A percentile compares a stretch with the other conserved stretches of the same genome.
Evolutionary conservation across 805 yeast genomes (phyloP).

Genomic region (Candida tibetensis): DNA sequence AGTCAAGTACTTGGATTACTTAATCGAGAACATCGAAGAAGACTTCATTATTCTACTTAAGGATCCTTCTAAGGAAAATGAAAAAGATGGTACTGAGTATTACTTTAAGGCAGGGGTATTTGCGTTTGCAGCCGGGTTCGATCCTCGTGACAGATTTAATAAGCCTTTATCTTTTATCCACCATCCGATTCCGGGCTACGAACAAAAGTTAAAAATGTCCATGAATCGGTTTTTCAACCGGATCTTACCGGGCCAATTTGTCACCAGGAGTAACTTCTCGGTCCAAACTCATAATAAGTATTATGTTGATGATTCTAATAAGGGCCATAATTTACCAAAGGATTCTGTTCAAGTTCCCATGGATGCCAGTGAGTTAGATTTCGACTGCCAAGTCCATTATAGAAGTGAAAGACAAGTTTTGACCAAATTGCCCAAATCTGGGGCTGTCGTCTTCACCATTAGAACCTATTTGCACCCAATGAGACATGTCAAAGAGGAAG

Average conservation of each 20-base stretch:
- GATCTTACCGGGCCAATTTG: slow-evolving; percentile 35
- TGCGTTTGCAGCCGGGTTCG: slow-evolving; percentile 46
- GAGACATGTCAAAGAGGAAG: slow-evolving; percentile 29
- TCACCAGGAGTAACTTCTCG: slow-evolving; percentile 40
- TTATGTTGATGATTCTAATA: slow-evolving; percentile 39
- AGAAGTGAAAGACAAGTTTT: slow-evolving; percentile 43
- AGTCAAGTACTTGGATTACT: slow-evolving; percentile 18
- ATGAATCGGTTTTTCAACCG: slow-evolving; percentile 42
- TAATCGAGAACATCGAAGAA: slow-evolving; percentile 36
- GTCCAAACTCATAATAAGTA: slow-evolving; percentile 35
- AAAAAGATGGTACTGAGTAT: slow-evolving; percentile 35
- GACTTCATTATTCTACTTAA: slow-evolving; percentile 39
- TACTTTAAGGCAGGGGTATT: slow-evolving; percentile 43
- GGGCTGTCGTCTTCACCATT: slow-evolving; percentile 41
- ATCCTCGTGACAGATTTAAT: slow-evolving; percentile 37
- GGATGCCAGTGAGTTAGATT: slow-evolving; percentile 32
- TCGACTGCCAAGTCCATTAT: slow-evolving; percentile 38
- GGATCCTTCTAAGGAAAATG: slow-evolving; percentile 27
- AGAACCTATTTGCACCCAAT: slow-evolving; percentile 40
- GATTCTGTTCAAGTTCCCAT: slow-evolving; percentile 24
- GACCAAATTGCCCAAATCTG: slow-evolving; percentile 36
- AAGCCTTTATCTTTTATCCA: slow-evolving; percentile 38
- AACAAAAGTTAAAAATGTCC: slow-evolving; percentile 34
- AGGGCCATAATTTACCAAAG: slow-evolving; percentile 35
- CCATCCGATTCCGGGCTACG: slow-evolving; percentile 43